Conservation (phyloP, 495 filamentous ascomycete genomes). For the Cladorrhinum samala region DNA sequence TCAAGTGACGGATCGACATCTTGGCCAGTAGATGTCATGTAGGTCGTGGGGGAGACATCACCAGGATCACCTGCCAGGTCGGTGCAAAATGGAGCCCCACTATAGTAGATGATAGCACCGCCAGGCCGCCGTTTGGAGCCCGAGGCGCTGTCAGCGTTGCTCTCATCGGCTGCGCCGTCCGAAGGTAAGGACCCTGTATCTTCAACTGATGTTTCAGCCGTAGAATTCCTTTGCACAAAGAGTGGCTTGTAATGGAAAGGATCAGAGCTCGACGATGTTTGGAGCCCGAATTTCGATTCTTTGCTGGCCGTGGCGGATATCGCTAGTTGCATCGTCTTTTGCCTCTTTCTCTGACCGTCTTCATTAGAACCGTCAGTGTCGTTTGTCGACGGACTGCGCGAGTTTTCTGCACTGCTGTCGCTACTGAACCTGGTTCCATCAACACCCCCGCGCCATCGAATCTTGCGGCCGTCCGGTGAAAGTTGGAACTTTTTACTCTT, state of each 20-base stretch:
- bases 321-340: conserved; percentile 25
- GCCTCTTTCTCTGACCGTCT: conserved; percentile 31
- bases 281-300: conserved; percentile 34
- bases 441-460: conserved; percentile 65
- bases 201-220: conserved; percentile 38
- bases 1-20: conserved; percentile 16
- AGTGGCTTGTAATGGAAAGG: conserved; percentile 60
- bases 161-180: conserved; percentile 26
- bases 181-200: conserved; percentile 29
- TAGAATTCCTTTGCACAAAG: conserved; percentile 46
- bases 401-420: conserved; percentile 44
- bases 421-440: conserved; percentile 55
- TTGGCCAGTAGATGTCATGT: conserved; percentile 34
- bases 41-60: conserved; percentile 32
- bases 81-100: conserved; percentile 65
- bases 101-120: conserved; percentile 78
- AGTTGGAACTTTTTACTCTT: conserved; percentile 65
- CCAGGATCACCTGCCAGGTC: conserved; percentile 63
- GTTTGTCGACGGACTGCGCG: conserved; percentile 35
- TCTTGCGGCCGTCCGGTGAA: conserved; percentile 63
- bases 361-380: conserved; percentile 36
- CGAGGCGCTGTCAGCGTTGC: conserved; percentile 37
- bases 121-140: conserved; percentile 44
- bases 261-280: conserved; percentile 31
- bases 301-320: conserved; percentile 19